Base-by-base conservation (phyloP, 176 grass and related monocot genomes). In the Hsuehochloa calcarea region DNA sequence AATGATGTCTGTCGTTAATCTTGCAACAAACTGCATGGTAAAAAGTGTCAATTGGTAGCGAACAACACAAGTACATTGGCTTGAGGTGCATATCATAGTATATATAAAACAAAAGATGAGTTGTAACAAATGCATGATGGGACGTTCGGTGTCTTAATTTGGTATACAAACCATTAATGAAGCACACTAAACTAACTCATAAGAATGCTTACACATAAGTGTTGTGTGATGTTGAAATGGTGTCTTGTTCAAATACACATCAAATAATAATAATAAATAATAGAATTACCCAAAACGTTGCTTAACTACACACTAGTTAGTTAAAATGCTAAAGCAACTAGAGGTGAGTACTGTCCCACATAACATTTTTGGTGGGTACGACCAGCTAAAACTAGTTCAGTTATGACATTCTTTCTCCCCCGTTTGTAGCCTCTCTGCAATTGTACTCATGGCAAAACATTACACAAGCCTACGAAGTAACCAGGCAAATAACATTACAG, bases 1-100 rank as follows among this genome's bases (percentile, higher is more conserved):
- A 79, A 94, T 51, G 84, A 99, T 94, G 49, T 77, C 90, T 72
- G 85, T 82, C 9, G 97, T 99, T 66, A 96, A 73, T 78, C 90
- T 92, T 66, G 65, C 74, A 65, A 94, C 91, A 77, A 96, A 84
- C 97, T 99, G 86, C 67, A 92, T 62, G 26, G 15, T 73, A 78
- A 81, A 43, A 65, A 60, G 49, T 74, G 40, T 89, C 67, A 74
- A 47, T 34, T 20, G 68, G 77, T 68, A 71, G 19, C 35, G 22
- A 75, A 69, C 44, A 17, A 75, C 77, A 68, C 52, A 81, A 41
- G 8, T 72, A 79, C 8, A 62, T 23, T 29, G 26, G 50, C 5
- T 56, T 87, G 26, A 75, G 62, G 19, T 27, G 37, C 19, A 37
- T 37, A 46, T 47, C 72, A n/a, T 76, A 54, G 9, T 52, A 29